Percentiles rank a stretch among this genome's conserved stretches.
Conservation (phyloP, 2,329 filamentous ascomycete species). For the Calonectria crousiana region DNA sequence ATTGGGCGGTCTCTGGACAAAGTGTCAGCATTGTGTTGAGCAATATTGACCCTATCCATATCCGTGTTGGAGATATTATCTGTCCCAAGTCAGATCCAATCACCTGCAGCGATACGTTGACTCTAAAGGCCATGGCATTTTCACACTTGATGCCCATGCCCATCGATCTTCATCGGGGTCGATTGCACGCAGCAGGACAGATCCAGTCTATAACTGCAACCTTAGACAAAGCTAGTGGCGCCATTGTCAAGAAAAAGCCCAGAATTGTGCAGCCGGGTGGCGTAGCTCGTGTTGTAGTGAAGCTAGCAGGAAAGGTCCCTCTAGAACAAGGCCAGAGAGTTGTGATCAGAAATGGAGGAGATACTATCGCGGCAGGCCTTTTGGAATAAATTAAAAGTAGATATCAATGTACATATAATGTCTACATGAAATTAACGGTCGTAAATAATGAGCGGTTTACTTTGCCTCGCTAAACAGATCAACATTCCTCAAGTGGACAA, state of each 20-base stretch:
- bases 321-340: conserved; percentile 85
- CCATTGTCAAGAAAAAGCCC: conserved; percentile 84
- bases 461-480: neutral
- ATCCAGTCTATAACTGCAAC: conserved; percentile 79
- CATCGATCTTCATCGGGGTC: conserved; percentile 88
- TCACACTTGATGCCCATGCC: conserved; percentile 90
- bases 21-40: conserved; percentile 86
- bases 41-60: conserved; percentile 86
- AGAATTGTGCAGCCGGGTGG: conserved; percentile 84
- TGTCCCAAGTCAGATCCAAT: conserved; percentile 78
- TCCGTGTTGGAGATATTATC: conserved; percentile 88
- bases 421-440: neutral
- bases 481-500: neutral
- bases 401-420: neutral
- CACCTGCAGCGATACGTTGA: conserved; percentile 78
- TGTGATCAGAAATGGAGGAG: conserved; percentile 82
- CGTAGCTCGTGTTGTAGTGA: conserved; percentile 82
- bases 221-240: conserved; percentile 83
- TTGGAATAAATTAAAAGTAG: conserved; percentile 69
- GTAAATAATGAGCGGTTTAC: neutral
- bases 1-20: conserved; percentile 95
- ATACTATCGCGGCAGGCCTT: conserved; percentile 89
- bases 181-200: conserved; percentile 81
- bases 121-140: conserved; percentile 87
- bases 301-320: conserved; percentile 79